phyloP scores from a whole-genome alignment of 129 eudicot species.

The Pittosporum tobira region DNA sequence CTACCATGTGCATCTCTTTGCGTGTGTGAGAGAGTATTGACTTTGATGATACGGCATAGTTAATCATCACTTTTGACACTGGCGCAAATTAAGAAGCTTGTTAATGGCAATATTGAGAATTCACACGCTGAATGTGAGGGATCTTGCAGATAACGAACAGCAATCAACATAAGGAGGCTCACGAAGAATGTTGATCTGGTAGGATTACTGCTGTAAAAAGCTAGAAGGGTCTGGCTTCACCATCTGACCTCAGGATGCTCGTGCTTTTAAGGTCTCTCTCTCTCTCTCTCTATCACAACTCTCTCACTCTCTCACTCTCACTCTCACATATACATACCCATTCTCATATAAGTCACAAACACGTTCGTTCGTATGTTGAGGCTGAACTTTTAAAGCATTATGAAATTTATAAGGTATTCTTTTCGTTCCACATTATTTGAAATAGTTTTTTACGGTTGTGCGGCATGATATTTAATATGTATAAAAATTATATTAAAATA shows the following conservation, averaged over 20 bases:
- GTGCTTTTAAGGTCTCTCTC: constrained; percentile 18
- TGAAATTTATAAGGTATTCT: not conserved
- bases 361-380: not conserved
- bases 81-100: not conserved
- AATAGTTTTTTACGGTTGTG: too few relatives aligned
- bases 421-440: too few relatives aligned
- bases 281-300: constrained; percentile 4
- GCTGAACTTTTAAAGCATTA: not conserved
- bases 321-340: too few relatives aligned
- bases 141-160: constrained; percentile 9
- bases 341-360: too few relatives aligned
- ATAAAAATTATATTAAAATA: too few relatives aligned
- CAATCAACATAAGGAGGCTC: constrained; percentile 5
- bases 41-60: too few relatives aligned
- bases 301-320: not conserved
- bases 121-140: constrained; percentile 9
- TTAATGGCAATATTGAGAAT: constrained; percentile 8
- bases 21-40: too few relatives aligned
- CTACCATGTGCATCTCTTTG: too few relatives aligned
- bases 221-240: constrained; percentile 12
- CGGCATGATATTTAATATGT: too few relatives aligned
- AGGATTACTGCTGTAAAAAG: constrained; percentile 6
- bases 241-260: constrained; percentile 10
- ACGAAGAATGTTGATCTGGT: not conserved
- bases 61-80: too few relatives aligned